Conservation (phyloP, 192 early-diverging fungal genomes). For the Umbelopsis isabellina region DNA sequence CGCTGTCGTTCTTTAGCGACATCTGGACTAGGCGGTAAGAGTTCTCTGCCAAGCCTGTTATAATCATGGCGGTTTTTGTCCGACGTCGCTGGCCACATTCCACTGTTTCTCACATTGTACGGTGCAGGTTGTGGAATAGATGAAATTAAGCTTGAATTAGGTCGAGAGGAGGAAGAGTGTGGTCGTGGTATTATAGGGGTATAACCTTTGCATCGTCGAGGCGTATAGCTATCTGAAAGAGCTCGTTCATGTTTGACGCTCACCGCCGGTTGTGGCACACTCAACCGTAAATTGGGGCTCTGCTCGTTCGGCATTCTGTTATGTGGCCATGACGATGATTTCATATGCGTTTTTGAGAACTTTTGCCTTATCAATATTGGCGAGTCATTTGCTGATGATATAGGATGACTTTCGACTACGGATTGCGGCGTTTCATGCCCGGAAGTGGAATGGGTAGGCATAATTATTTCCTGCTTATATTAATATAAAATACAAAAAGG, state of each 20-base stretch:
- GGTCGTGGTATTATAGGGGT: slow-evolving; percentile 3
- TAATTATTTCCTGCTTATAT: too few species aligned
- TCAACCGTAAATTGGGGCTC: not conserved
- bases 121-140: not conserved
- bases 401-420: too few species aligned
- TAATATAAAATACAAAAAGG: too few species aligned
- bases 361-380: not conserved
- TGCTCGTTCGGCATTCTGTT: not conserved
- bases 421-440: too few species aligned
- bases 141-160: not conserved
- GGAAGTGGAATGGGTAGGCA: too few species aligned
- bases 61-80: too few species aligned
- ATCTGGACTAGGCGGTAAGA: slow-evolving; percentile 1
- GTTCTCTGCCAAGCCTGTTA: not conserved
- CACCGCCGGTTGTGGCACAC: not conserved
- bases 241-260: slow-evolving; percentile 6
- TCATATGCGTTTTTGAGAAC: not conserved
- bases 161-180: not conserved
- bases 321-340: slow-evolving; percentile 21
- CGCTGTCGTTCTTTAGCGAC: slow-evolving; percentile 8
- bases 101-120: too few species aligned
- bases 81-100: too few species aligned
- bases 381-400: not conserved
- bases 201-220: not conserved
- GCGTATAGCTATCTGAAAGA: not conserved